Evolutionary conservation across 202 grass and related monocot genomes (phyloP).

Genomic region (Zoysia matrella): DNA sequence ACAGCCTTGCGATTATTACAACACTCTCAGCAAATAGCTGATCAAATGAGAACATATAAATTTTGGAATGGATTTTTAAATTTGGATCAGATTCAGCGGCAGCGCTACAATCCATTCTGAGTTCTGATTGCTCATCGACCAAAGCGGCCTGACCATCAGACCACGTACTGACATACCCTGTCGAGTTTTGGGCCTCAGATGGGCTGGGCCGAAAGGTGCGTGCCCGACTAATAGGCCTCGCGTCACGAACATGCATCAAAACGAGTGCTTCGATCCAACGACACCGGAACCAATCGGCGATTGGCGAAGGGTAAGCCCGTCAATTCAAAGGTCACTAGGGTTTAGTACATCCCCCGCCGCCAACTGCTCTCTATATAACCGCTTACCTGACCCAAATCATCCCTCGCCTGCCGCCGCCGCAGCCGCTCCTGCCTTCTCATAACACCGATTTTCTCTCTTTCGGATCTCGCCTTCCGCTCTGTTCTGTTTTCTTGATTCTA

Average conservation of each 20-base stretch:
- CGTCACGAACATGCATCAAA: too few relatives aligned
- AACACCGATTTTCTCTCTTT: neutral
- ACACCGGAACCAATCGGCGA: too few relatives aligned
- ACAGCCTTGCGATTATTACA: too few relatives aligned
- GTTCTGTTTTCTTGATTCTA: neutral
- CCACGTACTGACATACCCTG: too few relatives aligned
- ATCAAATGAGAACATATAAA: too few relatives aligned
- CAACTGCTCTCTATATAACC: neutral
- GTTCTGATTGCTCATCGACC: too few relatives aligned
- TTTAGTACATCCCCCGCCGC: neutral
- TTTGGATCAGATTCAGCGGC: too few relatives aligned
- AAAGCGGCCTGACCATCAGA: too few relatives aligned
- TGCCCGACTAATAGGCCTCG: neutral
- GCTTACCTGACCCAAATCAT: neutral
- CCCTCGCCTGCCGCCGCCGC: neutral
- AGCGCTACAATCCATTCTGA: too few relatives aligned
- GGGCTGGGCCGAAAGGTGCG: neutral
- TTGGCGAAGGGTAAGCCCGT: neutral
- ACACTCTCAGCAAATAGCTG: too few relatives aligned
- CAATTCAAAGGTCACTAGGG: constrained; percentile 26
- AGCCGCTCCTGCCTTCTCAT: neutral
- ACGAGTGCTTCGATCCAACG: neutral
- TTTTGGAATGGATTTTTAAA: too few relatives aligned
- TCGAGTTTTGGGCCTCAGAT: neutral
- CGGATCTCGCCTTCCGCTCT: neutral